Percentiles rank a stretch among this genome's conserved stretches.
phyloP scores from a whole-genome alignment of 495 filamentous ascomycete species.

The Tuber calosporum region DNA sequence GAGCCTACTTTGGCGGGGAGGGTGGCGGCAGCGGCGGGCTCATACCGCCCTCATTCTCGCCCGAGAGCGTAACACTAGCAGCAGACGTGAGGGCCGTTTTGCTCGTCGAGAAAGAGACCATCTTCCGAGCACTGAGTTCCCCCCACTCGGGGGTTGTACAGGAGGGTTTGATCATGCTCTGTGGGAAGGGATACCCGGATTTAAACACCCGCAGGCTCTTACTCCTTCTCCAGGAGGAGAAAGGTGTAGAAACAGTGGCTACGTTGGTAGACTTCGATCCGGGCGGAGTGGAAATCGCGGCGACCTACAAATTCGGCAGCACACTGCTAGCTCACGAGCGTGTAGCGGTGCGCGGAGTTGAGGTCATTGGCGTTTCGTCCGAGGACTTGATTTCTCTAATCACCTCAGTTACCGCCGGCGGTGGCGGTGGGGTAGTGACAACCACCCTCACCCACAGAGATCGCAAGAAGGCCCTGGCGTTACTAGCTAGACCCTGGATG shows the following conservation, averaged over 20 bases:
- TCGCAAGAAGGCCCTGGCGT: slow-evolving; percentile 56
- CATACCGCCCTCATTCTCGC: slow-evolving; percentile 55
- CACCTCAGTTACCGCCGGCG: not conserved
- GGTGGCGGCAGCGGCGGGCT: slow-evolving; percentile 63
- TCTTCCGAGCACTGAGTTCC: slow-evolving; percentile 49
- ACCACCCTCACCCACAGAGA: slow-evolving; percentile 58
- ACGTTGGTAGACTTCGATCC: slow-evolving; percentile 80
- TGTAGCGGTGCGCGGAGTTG: slow-evolving; percentile 52
- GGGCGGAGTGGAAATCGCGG: slow-evolving; percentile 76
- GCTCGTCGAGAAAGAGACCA: slow-evolving; percentile 87
- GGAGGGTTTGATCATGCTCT: slow-evolving; percentile 49
- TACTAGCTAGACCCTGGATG: slow-evolving; percentile 56
- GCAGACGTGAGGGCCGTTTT: slow-evolving; percentile 61
- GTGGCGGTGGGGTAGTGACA: slow-evolving; percentile 33
- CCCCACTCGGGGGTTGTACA: slow-evolving; percentile 41
- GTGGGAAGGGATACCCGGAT: slow-evolving; percentile 80
- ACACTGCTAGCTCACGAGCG: slow-evolving; percentile 62
- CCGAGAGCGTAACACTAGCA: slow-evolving; percentile 51
- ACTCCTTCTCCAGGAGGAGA: slow-evolving; percentile 43
- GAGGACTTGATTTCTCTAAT: slow-evolving; percentile 49
- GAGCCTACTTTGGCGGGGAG: slow-evolving; percentile 10
- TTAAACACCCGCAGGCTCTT: slow-evolving; percentile 69
- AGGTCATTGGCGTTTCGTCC: slow-evolving; percentile 69
- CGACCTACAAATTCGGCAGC: slow-evolving; percentile 83
- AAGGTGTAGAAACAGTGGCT: slow-evolving; percentile 50